Evolutionary conservation across 305 asterid genomes (phyloP).

Genomic region (Striga hermonthica): DNA sequence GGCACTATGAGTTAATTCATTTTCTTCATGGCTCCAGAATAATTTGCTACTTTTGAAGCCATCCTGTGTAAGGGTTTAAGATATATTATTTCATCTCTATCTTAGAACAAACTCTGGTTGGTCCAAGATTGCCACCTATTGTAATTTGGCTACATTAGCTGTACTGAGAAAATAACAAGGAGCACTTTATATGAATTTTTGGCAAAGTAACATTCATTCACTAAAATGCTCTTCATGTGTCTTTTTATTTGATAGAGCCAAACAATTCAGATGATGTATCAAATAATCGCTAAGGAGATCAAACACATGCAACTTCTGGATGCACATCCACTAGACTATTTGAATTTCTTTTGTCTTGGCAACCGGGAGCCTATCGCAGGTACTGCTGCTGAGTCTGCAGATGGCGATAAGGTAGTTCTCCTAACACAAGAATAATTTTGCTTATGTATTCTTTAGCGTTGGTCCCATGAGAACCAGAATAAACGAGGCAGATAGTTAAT

Average conservation of each 20-base stretch:
- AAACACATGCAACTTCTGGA: slow-evolving; percentile 51
- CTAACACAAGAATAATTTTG: slow-evolving; percentile 19
- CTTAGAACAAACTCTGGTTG: slow-evolving; percentile 8
- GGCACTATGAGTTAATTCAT: slow-evolving; percentile 20
- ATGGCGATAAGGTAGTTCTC: slow-evolving; percentile 58
- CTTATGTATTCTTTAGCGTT: slow-evolving; percentile 13
- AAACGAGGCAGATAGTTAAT: not conserved
- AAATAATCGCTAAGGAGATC: slow-evolving; percentile 65
- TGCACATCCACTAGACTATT: slow-evolving; percentile 68
- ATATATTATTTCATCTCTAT: not conserved
- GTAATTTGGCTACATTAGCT: not conserved
- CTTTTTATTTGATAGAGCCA: slow-evolving; percentile 50
- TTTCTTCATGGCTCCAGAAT: not conserved
- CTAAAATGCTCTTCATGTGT: slow-evolving; percentile 8
- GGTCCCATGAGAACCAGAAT: no score
- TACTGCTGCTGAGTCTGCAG: slow-evolving; percentile 41
- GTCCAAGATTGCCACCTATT: slow-evolving; percentile 8
- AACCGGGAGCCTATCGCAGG: slow-evolving; percentile 57
- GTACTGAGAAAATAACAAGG: not conserved
- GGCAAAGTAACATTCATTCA: slow-evolving; percentile 7
- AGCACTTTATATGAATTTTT: slow-evolving; percentile 6
- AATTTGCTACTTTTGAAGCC: not conserved
- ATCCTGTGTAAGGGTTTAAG: not conserved
- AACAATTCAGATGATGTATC: slow-evolving; percentile 82
- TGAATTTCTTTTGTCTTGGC: slow-evolving; percentile 89